These are phyloP conservation scores for Talaromyces verruculosus DNA, from an alignment of 2,329 filamentous ascomycete genomes.

Conservation along the genomic window DNA sequence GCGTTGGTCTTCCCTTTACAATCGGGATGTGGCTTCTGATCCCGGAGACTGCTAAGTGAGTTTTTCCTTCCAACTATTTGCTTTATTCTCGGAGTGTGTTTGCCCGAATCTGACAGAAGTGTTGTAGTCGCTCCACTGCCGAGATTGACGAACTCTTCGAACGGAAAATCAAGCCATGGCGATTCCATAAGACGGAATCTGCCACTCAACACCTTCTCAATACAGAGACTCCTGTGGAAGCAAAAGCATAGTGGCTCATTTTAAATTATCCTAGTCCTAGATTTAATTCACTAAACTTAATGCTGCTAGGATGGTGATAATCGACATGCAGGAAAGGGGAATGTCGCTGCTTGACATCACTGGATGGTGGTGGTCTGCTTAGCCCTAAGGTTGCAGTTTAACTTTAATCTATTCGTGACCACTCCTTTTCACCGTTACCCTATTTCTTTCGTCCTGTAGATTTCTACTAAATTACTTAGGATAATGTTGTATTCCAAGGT, in stretches of 20 bases:
- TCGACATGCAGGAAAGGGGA: background rate
- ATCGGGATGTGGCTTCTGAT: background rate
- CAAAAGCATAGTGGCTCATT: background rate
- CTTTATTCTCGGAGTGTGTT: background rate
- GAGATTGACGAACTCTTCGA: constrained; percentile 34
- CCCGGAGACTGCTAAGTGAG: background rate
- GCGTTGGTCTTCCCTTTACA: background rate
- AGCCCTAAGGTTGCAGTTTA: background rate
- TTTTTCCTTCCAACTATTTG: background rate
- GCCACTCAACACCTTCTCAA: constrained; percentile 17
- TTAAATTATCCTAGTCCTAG: background rate
- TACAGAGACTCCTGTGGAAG: background rate
- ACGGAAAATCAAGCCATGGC: constrained; percentile 30
- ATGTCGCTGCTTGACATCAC: background rate
- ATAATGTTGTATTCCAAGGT: background rate
- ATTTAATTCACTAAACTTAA: background rate
- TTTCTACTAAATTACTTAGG: background rate
- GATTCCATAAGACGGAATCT: constrained; percentile 24
- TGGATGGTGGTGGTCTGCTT: background rate
- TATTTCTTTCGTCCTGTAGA: background rate
- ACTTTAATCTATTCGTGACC: background rate
- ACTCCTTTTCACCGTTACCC: background rate
- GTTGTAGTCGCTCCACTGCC: constrained; percentile 9
- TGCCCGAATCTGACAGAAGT: background rate
- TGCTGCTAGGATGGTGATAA: background rate